These are phyloP conservation scores for Macrolepiota albuminosa DNA, from an alignment of 768 basidiomycete genomes.

Conservation along the genomic window DNA sequence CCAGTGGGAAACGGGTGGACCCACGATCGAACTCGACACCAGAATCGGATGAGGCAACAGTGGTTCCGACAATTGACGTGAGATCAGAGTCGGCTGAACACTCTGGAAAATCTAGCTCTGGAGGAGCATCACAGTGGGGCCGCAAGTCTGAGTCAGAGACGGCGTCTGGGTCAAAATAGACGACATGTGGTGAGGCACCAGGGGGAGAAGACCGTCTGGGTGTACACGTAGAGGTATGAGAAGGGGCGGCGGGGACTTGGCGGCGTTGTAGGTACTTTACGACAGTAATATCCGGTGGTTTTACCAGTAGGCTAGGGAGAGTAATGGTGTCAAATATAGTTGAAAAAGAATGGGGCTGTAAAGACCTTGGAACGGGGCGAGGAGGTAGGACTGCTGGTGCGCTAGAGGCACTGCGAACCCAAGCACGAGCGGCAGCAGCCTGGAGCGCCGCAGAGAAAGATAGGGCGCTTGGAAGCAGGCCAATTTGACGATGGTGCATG, in stretches of 20 bases:
- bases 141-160: conserved; percentile 21
- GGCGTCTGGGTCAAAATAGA: conserved; percentile 17
- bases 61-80: conserved; percentile 8
- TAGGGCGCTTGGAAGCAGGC: conserved; percentile 11
- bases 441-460: conserved; percentile 39
- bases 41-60: neutral
- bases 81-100: conserved; percentile 9
- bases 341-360: neutral
- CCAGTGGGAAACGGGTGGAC: conserved; percentile 19
- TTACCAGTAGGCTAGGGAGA: conserved; percentile 1
- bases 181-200: conserved; percentile 1
- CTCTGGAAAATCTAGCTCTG: neutral
- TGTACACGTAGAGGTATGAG: neutral
- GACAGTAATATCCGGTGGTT: neutral
- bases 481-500: conserved; percentile 45
- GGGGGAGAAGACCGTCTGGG: neutral
- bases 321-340: neutral
- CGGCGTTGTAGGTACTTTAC: conserved; percentile 1
- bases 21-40: neutral
- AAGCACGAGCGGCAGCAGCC: conserved; percentile 47
- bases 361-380: neutral
- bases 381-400: neutral
- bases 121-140: conserved; percentile 16
- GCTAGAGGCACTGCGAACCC: conserved; percentile 26
- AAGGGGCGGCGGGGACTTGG: neutral